phyloP scores from a whole-genome alignment of 805 yeast species.

The Myxozyma lipomycoides region DNA sequence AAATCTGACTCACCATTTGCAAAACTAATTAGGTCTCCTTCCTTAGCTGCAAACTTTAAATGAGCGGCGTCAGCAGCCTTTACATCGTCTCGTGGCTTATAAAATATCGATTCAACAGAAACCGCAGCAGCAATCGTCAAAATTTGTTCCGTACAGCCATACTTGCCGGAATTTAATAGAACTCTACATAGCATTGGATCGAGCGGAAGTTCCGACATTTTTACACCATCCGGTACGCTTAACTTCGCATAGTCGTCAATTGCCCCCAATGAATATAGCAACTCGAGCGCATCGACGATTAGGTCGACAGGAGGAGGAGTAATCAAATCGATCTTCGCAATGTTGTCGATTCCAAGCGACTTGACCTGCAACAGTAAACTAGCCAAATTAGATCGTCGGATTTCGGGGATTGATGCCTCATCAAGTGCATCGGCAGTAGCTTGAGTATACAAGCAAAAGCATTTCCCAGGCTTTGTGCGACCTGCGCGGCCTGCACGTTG shows the following conservation, averaged over 20 bases:
- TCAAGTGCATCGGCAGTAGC: slow-evolving; percentile 37
- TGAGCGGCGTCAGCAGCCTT: slow-evolving; percentile 62
- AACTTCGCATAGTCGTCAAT: slow-evolving; percentile 63
- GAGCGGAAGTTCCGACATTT: slow-evolving; percentile 67
- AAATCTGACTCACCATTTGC: slow-evolving; percentile 60
- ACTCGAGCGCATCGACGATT: slow-evolving; percentile 64
- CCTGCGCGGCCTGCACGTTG: slow-evolving; percentile 84
- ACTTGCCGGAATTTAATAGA: slow-evolving; percentile 52
- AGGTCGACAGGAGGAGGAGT: slow-evolving; percentile 73
- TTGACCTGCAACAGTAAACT: slow-evolving; percentile 64
- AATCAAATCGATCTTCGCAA: slow-evolving; percentile 63
- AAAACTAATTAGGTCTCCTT: slow-evolving; percentile 77
- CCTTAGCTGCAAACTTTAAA: slow-evolving; percentile 62
- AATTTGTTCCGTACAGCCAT: slow-evolving; percentile 63
- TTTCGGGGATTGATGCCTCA: slow-evolving; percentile 75
- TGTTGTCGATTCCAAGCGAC: slow-evolving; percentile 57
- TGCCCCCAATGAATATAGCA: slow-evolving; percentile 72
- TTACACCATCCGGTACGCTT: slow-evolving; percentile 53
- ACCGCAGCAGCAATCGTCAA: slow-evolving; percentile 71
- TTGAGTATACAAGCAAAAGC: slow-evolving; percentile 62
- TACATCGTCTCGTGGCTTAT: slow-evolving; percentile 61
- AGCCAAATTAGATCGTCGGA: slow-evolving; percentile 70
- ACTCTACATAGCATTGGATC: slow-evolving; percentile 68
- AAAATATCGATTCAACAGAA: slow-evolving; percentile 68
- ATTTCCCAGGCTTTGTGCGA: slow-evolving; percentile 69